Evolutionary conservation across 257 asterid species (phyloP), one percentile per base, ranked within the genome.

Genomic region (Leonotis leonurus): DNA sequence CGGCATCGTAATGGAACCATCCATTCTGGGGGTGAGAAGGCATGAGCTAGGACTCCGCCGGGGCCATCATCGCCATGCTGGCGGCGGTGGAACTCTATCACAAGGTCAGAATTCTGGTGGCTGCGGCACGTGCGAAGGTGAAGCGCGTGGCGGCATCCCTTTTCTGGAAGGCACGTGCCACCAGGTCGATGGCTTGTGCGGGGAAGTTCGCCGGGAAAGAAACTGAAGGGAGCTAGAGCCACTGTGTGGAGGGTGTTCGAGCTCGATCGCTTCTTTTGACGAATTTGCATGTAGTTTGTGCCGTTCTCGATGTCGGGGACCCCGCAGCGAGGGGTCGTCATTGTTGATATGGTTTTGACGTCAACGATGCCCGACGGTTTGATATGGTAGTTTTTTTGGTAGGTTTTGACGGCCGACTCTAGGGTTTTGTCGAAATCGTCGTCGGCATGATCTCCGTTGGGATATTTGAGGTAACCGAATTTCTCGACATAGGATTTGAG

Each of bases 281-380:
- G 30, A 4, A 35, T 21, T 30, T 16, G 56, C 82, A 74, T 71
- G 27, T 24, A 39, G 29, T 58, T 72, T 1, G 73, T 74, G 14
- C 81, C 75, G 8, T 78, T 64, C 14, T 56, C 3, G 13, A 80
- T 65, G 39, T 78, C 81, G 0, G 82, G 57, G 8, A 60, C 72
- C 9, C 80, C 79, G 24, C 82, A 81, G 6, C 84, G 70, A 13
- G 80, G 60, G 43, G 29, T 5, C 1, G 39, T 21, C 86, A 80
- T 74, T 22, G 21, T 46, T 0, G 78, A 44, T 5, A 65, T 18
- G 0, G 81, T 77, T 4, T 49, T 12, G 7, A 48, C 39, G 6
- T 80, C 81, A 7, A 77, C 14, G 0, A 8, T 6, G 3, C 86
- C 81, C 0, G 79, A 65, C 16, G 75, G 67, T 0, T 65, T 48